Evolutionary conservation across 768 basidiomycete species (phyloP).

Genomic region (Boletus pseudopeckii): DNA sequence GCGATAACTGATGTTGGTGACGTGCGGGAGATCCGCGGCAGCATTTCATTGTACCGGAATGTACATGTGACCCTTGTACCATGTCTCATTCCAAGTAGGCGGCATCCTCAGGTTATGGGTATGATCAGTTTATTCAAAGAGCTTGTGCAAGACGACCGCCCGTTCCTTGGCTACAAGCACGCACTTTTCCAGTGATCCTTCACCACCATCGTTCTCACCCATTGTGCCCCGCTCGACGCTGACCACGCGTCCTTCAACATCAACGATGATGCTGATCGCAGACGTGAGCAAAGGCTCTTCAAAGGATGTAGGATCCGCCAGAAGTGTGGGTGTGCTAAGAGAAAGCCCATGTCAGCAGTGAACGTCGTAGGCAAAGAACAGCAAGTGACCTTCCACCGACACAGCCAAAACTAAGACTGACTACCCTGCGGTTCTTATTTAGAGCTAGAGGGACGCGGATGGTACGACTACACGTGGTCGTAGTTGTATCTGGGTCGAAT

Average conservation of each 20-base stretch:
- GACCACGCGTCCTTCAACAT: slow-evolving; percentile 31
- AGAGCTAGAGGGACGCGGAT: slow-evolving; percentile 46
- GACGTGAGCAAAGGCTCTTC: slow-evolving; percentile 86
- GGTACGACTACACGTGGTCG: slow-evolving; percentile 59
- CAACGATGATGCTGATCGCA: slow-evolving; percentile 59
- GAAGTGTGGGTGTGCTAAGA: slow-evolving; percentile 42
- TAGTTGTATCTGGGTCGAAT: slow-evolving; percentile 64
- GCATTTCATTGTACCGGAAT: too few species aligned
- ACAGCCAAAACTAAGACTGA: slow-evolving; percentile 24
- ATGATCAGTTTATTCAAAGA: slow-evolving; percentile 17
- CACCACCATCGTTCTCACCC: slow-evolving; percentile 20
- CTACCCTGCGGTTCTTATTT: slow-evolving; percentile 15
- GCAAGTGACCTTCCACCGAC: slow-evolving; percentile 20
- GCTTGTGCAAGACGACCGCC: slow-evolving; percentile 20
- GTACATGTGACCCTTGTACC: too few species aligned
- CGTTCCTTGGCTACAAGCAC: slow-evolving; percentile 19
- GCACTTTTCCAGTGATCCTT: slow-evolving; percentile 19
- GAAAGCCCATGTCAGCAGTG: not conserved
- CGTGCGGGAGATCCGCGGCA: too few species aligned
- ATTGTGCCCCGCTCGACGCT: slow-evolving; percentile 22
- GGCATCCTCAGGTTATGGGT: not conserved
- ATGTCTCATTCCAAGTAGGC: not conserved
- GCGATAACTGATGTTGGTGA: too few species aligned
- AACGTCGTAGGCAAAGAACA: not conserved
- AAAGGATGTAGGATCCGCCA: slow-evolving; percentile 86